These are phyloP conservation scores for Talaromyces trachyspermus DNA, from an alignment of 495 filamentous ascomycete species.

Conservation along the genomic window DNA sequence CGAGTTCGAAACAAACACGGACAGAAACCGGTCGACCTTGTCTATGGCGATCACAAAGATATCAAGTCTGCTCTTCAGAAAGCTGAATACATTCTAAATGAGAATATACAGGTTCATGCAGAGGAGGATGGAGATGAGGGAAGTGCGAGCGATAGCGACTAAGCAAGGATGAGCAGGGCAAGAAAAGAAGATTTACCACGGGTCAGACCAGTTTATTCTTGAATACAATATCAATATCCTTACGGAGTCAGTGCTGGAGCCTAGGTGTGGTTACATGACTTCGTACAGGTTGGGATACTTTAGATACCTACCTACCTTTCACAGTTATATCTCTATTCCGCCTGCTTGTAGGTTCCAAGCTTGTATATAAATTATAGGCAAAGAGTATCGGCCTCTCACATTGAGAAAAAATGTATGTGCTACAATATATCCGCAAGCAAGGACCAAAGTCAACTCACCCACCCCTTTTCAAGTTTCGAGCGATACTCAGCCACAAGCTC, in stretches of 20 bases:
- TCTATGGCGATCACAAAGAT: constrained; percentile 54
- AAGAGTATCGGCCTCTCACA: no score
- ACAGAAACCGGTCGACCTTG: constrained; percentile 35
- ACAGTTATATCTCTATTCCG: no score
- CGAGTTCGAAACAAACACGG: constrained; percentile 41
- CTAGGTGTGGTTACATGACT: no score
- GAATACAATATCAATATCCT: not conserved
- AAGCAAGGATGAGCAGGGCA: constrained; percentile 7
- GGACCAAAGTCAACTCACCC: constrained; percentile 13
- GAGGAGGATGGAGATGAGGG: constrained; percentile 25
- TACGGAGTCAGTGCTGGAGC: not conserved
- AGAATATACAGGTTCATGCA: constrained; percentile 29
- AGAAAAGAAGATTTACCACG: not conserved
- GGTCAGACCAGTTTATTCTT: not conserved
- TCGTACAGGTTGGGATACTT: no score
- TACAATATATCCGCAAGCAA: no score
- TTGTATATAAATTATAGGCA: not conserved
- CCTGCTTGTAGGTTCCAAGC: not conserved
- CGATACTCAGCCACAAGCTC: constrained; percentile 59
- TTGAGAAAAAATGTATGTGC: no score
- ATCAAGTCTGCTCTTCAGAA: constrained; percentile 63
- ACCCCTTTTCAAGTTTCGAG: constrained; percentile 28
- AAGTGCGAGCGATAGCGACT: constrained; percentile 39
- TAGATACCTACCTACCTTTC: no score
- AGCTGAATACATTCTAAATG: constrained; percentile 61